A percentile compares a stretch with the other conserved stretches of the same genome.
Evolutionary conservation across 179 eudicot genomes (phyloP).

Genomic region (Silene noctiflora): DNA sequence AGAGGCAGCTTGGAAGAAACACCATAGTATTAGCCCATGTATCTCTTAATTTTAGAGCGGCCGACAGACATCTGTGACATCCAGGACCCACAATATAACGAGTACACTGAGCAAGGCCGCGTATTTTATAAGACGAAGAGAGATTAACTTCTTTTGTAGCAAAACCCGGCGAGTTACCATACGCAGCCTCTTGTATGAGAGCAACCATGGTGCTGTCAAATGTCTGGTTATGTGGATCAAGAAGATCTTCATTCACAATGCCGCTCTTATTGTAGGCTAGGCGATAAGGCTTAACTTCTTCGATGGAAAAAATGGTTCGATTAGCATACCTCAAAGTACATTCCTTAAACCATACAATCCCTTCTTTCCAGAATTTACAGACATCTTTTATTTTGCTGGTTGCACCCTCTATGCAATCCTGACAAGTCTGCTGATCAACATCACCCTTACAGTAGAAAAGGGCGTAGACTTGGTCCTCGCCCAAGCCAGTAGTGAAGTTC

Average conservation of each 20-base stretch:
- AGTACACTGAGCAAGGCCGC: slow-evolving; percentile 20
- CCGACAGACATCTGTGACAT: slow-evolving; percentile 13
- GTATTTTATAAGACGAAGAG: neutral
- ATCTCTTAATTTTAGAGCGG: neutral
- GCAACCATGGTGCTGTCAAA: neutral
- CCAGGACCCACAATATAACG: slow-evolving; percentile 15
- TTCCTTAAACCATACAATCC: slow-evolving; percentile 16
- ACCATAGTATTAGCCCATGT: slow-evolving; percentile 17
- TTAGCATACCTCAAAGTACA: slow-evolving; percentile 20
- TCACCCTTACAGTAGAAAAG: slow-evolving; percentile 19
- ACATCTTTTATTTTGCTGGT: slow-evolving; percentile 3
- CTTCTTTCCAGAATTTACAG: slow-evolving; percentile 7
- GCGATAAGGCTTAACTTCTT: neutral
- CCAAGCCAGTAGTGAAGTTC: neutral
- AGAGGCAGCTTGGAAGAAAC: slow-evolving; percentile 23
- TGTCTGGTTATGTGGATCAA: neutral
- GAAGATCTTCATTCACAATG: slow-evolving; percentile 2
- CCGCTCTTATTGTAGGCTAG: neutral
- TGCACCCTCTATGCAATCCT: slow-evolving; percentile 1
- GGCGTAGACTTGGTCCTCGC: slow-evolving; percentile 8
- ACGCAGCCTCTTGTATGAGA: slow-evolving; percentile 8
- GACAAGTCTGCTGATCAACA: neutral
- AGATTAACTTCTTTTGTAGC: slow-evolving; percentile 4
- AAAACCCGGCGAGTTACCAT: slow-evolving; percentile 1
- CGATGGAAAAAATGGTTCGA: neutral